Base-by-base conservation (phyloP, 2,329 filamentous ascomycete genomes). In the Teratosphaeria gauchensis region DNA sequence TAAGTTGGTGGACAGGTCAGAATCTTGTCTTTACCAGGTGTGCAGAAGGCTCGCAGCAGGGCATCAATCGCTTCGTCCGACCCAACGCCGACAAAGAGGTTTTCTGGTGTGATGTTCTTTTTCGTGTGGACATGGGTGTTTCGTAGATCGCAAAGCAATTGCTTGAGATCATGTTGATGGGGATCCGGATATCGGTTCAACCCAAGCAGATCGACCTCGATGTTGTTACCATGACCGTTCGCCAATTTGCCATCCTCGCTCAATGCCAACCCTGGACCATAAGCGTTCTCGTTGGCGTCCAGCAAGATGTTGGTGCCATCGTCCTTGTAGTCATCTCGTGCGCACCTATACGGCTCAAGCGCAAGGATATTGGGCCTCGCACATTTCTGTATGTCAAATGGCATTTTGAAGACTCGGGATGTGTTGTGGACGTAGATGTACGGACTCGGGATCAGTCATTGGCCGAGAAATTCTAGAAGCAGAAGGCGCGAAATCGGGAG, bases 241-340 rank as follows among this genome's bases (percentile, higher is more conserved):
- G 78, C 72, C 11, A 82, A 74, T 55, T 79, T 77, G 11, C 78
- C 77, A 48, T 80, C 70, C 1, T 71, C 67, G 32, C 74, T 74
- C 54, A 86, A 66, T 2, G 80, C 77, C 54, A 96, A 77, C 1
- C 89, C 87, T 0, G 94, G 92, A 0, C 94, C 94, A 69, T 88
- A 96, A 60, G 94, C 91, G 71, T 99, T 99, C 77, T 99, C 94
- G 70, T 99, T 99, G 67, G 94, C 94, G 73, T 99, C 94, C 65
- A 99, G 88, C 56, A 99, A 86, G 68, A 97, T 85, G 71, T 97
- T 97, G 60, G 86, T 92, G 66, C 94, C 94, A 72, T 99, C 89
- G 73, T 99, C 92, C 78, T 99, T 96, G 83, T 99, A 97, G 82
- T 99, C 94, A 78, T 81, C 79, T 73, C 79, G 73, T 52, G 79